Evolutionary conservation across 176 grass and related monocot species (phyloP).

Genomic region (Lolium rigidum): DNA sequence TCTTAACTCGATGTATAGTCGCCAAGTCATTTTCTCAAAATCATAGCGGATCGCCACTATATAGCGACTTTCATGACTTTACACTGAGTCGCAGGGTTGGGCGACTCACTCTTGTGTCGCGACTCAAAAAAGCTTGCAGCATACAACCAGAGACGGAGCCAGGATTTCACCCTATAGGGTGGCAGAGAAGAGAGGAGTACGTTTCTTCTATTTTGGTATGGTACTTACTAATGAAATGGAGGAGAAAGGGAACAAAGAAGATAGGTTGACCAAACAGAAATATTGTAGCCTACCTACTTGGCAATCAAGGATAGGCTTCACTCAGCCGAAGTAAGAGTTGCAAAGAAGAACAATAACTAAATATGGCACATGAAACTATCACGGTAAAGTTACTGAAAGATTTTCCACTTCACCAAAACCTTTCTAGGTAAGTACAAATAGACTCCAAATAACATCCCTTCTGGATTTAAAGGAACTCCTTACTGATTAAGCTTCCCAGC

Average conservation of each 20-base stretch:
- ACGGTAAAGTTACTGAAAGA: constrained; percentile 34
- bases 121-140: too few relatives aligned
- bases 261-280: constrained; percentile 28
- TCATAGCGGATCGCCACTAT: too few relatives aligned
- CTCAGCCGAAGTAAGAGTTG: constrained; percentile 13
- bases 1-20: too few relatives aligned
- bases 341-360: constrained; percentile 20
- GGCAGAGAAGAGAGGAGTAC: constrained; percentile 5
- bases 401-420: constrained; percentile 52
- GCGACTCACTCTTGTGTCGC: too few relatives aligned
- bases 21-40: too few relatives aligned
- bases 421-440: constrained; percentile 50
- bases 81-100: too few relatives aligned
- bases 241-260: constrained; percentile 8
- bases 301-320: neutral
- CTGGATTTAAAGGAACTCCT: constrained; percentile 1
- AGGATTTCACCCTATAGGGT: too few relatives aligned
- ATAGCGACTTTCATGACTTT: too few relatives aligned
- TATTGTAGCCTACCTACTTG: constrained; percentile 26
- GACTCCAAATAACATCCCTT: constrained; percentile 18
- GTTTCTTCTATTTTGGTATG: neutral
- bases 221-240: constrained; percentile 16
- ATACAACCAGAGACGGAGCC: too few relatives aligned
- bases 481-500: neutral
- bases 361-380: constrained; percentile 34